phyloP scores from a whole-genome alignment of 2,329 filamentous ascomycete species.

The Fusarium sterilihyphosum region DNA sequence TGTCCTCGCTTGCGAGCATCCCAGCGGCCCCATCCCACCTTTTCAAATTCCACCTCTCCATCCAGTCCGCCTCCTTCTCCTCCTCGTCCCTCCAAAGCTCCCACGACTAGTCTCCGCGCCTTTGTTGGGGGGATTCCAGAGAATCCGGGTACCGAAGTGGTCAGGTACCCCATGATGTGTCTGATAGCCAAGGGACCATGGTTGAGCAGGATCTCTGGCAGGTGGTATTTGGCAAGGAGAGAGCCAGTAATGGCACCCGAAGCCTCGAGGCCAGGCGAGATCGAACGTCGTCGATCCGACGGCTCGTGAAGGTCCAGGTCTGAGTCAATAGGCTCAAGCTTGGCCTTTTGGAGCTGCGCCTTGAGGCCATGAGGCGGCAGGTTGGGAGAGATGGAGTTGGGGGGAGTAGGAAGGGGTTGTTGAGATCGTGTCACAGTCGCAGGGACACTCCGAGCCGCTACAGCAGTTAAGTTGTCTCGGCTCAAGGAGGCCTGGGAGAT shows the following conservation, averaged over 20 bases:
- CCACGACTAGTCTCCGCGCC: constrained; percentile 90
- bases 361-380: constrained; percentile 84
- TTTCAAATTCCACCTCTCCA: constrained; percentile 86
- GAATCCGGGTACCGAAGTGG: constrained; percentile 92
- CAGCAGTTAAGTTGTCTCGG: constrained; percentile 79
- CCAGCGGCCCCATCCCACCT: constrained; percentile 98
- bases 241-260: constrained; percentile 84
- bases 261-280: constrained; percentile 70
- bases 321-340: constrained; percentile 77
- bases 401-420: constrained; percentile 83
- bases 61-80: constrained; percentile 70
- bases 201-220: constrained; percentile 88
- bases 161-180: constrained; percentile 94
- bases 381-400: constrained; percentile 92
- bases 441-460: constrained; percentile 73
- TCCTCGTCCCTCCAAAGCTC: constrained; percentile 83
- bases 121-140: constrained; percentile 88
- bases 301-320: constrained; percentile 85
- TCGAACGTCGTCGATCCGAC: constrained; percentile 47
- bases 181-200: constrained; percentile 94
- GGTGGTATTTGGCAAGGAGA: constrained; percentile 88
- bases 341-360: constrained; percentile 69
- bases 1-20: constrained; percentile 81
- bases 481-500: constrained; percentile 68
- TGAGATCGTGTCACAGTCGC: constrained; percentile 67